Percentiles rank a stretch among this genome's conserved stretches.
Conservation (phyloP, 148 eudicot species). For the Drosera capensis region DNA sequence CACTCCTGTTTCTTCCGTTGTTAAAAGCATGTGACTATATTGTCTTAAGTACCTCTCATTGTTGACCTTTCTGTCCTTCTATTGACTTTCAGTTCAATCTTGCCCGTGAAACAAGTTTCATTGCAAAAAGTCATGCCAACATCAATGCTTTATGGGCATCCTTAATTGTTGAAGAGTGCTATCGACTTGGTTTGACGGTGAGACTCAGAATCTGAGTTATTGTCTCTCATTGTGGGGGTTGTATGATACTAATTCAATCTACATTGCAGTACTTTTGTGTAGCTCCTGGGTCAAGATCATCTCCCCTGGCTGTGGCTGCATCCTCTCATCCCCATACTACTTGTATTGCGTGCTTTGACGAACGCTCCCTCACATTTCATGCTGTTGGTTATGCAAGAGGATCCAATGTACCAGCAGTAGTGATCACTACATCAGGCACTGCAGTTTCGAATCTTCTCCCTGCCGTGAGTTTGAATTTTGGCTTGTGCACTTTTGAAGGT, state of each 20-base stretch:
- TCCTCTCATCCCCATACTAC: conserved; percentile 60
- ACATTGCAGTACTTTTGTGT: conserved; percentile 75
- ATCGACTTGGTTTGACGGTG: conserved; percentile 93
- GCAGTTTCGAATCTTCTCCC: conserved; percentile 95
- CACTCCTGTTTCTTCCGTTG: too few relatives aligned
- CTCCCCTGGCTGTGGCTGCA: conserved; percentile 93
- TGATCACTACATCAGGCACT: conserved; percentile 93
- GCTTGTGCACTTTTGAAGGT: too few relatives aligned
- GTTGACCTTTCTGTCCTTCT: conserved; percentile 9
- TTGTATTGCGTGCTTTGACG: conserved; percentile 82
- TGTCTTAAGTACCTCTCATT: too few relatives aligned
- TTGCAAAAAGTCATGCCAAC: conserved; percentile 39
- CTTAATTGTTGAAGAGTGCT: conserved; percentile 86
- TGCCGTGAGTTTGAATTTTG: conserved; percentile 75
- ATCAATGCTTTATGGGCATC: conserved; percentile 89
- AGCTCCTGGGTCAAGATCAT: conserved; percentile 98
- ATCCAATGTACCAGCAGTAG: conserved; percentile 73
- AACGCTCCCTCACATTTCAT: conserved; percentile 90
- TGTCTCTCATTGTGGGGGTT: conserved; percentile 5
- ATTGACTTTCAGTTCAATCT: conserved; percentile 23
- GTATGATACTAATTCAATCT: conserved; percentile 28
- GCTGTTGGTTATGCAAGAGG: conserved; percentile 95
- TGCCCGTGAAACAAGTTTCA: conserved; percentile 11
- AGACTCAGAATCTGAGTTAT: conserved; percentile 11
- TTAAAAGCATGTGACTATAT: too few relatives aligned